Percentiles rank a stretch among this genome's conserved stretches.
phyloP scores from a whole-genome alignment of 1,139 yeast species.

The Scheffersomyces titani region DNA sequence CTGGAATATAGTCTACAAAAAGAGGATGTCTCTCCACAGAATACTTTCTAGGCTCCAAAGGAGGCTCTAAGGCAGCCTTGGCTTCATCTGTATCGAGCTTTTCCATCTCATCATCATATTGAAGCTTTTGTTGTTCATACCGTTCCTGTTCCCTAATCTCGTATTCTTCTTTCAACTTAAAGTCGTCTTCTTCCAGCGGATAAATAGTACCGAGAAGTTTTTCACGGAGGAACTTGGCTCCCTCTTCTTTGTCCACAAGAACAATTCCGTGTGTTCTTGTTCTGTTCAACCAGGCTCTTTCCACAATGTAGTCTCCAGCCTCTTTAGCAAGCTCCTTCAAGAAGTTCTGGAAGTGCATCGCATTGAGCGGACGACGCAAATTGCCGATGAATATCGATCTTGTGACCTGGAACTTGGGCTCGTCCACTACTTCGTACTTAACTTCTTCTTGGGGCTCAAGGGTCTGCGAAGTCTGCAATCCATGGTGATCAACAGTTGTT shows the following conservation, averaged over 20 bases:
- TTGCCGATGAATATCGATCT: constrained; percentile 48
- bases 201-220: constrained; percentile 33
- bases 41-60: constrained; percentile 20
- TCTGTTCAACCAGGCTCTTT: constrained; percentile 48
- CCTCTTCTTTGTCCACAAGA: constrained; percentile 37
- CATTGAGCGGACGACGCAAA: constrained; percentile 39
- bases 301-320: constrained; percentile 29
- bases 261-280: constrained; percentile 45
- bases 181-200: constrained; percentile 30
- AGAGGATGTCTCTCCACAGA: constrained; percentile 26
- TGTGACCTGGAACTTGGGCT: constrained; percentile 36
- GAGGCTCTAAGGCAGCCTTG: constrained; percentile 11
- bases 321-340: constrained; percentile 27
- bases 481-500: constrained; percentile 24
- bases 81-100: constrained; percentile 9
- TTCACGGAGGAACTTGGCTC: constrained; percentile 36
- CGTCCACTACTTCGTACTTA: constrained; percentile 29
- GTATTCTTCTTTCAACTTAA: constrained; percentile 20
- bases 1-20: constrained; percentile 47
- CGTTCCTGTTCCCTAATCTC: constrained; percentile 23
- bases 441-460: constrained; percentile 31
- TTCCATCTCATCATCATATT: constrained; percentile 16
- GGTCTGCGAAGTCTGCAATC: constrained; percentile 20
- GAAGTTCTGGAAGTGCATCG: constrained; percentile 35
- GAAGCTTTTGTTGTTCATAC: constrained; percentile 20